These are phyloP conservation scores for Oryza australiensis DNA, from an alignment of 176 grass and related monocot species.

Conservation along the genomic window DNA sequence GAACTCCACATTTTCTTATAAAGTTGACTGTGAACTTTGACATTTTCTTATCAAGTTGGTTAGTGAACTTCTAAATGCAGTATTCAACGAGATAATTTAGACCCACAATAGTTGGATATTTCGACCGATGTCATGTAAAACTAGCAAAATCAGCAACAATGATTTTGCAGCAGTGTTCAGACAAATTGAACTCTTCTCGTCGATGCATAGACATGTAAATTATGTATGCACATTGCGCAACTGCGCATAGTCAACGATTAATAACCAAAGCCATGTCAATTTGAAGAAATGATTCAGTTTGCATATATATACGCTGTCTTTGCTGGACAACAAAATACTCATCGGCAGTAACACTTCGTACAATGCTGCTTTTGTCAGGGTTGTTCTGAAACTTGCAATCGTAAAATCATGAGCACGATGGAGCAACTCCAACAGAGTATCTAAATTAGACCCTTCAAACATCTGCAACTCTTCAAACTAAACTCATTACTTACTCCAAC, in stretches of 20 bases:
- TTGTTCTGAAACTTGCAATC: not conserved
- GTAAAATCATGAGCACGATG: not conserved
- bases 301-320: not conserved
- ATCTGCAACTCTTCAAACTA: no score
- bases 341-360: not conserved
- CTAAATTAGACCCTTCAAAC: no score
- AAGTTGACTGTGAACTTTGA: not conserved
- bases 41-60: not conserved
- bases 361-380: not conserved
- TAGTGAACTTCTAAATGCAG: not conserved
- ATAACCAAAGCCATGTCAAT: not conserved
- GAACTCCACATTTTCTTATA: not conserved
- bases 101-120: not conserved
- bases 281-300: not conserved
- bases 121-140: not conserved
- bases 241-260: not conserved
- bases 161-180: not conserved
- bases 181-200: not conserved
- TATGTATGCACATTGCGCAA: not conserved
- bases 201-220: not conserved
- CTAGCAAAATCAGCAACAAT: not conserved
- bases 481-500: no score
- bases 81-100: not conserved
- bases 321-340: not conserved
- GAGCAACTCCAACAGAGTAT: no score